Conservation (phyloP, 345 rosid genomes). For the Melaleuca quinquenervia region DNA sequence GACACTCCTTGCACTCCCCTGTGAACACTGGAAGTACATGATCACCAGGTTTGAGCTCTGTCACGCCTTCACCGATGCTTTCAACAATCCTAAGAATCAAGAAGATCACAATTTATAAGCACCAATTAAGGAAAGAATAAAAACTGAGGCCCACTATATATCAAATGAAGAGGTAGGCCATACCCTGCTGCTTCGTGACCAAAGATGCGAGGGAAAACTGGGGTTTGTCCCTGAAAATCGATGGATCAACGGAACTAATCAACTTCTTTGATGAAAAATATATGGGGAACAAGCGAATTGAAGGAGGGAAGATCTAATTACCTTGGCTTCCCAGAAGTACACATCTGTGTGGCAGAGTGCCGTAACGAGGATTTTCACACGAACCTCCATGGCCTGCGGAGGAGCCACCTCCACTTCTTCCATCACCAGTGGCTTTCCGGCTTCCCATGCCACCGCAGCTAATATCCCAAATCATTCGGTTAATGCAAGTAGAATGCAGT, state of each 20-base stretch:
- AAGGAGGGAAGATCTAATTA: background rate
- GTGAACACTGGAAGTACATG: slow-evolving; percentile 40
- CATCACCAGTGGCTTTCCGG: slow-evolving; percentile 42
- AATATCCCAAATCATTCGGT: background rate
- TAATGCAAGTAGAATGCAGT: background rate
- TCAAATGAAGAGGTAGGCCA: background rate
- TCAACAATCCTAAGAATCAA: slow-evolving; percentile 21
- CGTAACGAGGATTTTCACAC: slow-evolving; percentile 24
- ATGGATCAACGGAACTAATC: background rate
- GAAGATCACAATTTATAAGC: background rate
- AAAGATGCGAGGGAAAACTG: slow-evolving; percentile 25
- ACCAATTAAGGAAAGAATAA: background rate
- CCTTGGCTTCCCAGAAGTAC: slow-evolving; percentile 48
- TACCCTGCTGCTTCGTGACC: slow-evolving; percentile 39
- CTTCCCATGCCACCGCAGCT: slow-evolving; percentile 53
- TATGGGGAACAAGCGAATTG: background rate
- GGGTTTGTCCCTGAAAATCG: slow-evolving; percentile 21
- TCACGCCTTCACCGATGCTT: slow-evolving; percentile 31
- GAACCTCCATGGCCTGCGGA: slow-evolving; percentile 36
- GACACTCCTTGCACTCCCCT: slow-evolving; percentile 30
- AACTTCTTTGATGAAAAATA: background rate
- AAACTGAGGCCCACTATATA: background rate
- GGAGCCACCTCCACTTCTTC: slow-evolving; percentile 48
- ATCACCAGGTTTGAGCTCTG: slow-evolving; percentile 23
- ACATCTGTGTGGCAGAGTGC: slow-evolving; percentile 40